Percentiles rank a stretch among this genome's conserved stretches.
phyloP scores from a whole-genome alignment of 805 yeast genomes.

The Cyberlindnera meyerae region DNA sequence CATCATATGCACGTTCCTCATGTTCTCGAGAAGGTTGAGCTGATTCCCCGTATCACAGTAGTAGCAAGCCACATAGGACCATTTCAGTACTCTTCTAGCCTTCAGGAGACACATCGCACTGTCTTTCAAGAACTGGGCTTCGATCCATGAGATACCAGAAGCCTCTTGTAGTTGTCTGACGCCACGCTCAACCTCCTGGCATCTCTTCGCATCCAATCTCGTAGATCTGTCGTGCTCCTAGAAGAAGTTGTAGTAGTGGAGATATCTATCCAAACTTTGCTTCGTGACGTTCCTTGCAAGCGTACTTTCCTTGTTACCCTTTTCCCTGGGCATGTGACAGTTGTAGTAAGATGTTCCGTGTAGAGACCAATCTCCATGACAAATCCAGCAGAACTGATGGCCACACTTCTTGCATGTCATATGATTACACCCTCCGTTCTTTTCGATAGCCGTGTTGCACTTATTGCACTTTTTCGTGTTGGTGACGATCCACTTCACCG shows the following conservation, averaged over 20 bases:
- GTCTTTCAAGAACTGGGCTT: slow-evolving; percentile 76
- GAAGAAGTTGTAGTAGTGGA: slow-evolving; percentile 72
- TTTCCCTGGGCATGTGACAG: slow-evolving; percentile 55
- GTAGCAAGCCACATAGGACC: slow-evolving; percentile 85
- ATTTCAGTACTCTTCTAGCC: slow-evolving; percentile 75
- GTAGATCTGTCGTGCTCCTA: slow-evolving; percentile 73
- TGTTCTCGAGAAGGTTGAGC: slow-evolving; percentile 62
- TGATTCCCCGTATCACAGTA: slow-evolving; percentile 52
- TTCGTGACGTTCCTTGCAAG: slow-evolving; percentile 34
- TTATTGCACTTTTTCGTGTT: slow-evolving; percentile 85
- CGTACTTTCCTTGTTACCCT: slow-evolving; percentile 28
- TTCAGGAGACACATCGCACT: slow-evolving; percentile 58
- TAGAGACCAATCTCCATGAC: slow-evolving; percentile 66
- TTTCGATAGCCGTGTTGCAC: slow-evolving; percentile 77
- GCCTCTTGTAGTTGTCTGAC: slow-evolving; percentile 63
- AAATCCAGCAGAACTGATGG: slow-evolving; percentile 91
- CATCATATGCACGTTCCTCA: slow-evolving; percentile 57
- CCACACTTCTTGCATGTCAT: slow-evolving; percentile 81
- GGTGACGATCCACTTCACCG: slow-evolving; percentile 78
- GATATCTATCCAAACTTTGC: slow-evolving; percentile 54
- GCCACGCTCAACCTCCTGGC: slow-evolving; percentile 55
- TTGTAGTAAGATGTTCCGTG: slow-evolving; percentile 64
- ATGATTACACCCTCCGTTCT: slow-evolving; percentile 96
- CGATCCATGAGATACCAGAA: slow-evolving; percentile 74
- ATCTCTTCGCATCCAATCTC: slow-evolving; percentile 61